phyloP scores from a whole-genome alignment of 345 rosid genomes.

The Melaleuca quinquenervia region DNA sequence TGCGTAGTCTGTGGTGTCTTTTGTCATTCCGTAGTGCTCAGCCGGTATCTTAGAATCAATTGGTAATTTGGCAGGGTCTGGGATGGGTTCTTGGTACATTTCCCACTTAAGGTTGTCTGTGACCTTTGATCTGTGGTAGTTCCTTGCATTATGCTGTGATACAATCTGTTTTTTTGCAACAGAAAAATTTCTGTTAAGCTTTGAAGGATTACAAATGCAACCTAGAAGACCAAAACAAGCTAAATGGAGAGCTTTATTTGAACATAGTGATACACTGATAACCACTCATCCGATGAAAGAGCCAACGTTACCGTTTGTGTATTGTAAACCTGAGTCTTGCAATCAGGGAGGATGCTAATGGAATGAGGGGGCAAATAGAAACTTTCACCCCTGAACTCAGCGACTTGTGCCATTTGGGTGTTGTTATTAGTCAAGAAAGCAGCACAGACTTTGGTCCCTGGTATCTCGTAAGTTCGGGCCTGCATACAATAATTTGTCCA shows the following conservation, averaged over 20 bases:
- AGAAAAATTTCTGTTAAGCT: not conserved
- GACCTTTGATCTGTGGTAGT: conserved; percentile 23
- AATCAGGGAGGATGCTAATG: conserved; percentile 35
- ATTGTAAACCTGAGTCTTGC: conserved; percentile 24
- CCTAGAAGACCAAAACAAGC: not conserved
- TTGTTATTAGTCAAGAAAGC: conserved; percentile 51
- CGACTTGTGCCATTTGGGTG: not conserved
- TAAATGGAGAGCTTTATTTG: not conserved
- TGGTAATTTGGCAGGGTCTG: conserved; percentile 10
- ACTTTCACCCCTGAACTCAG: conserved; percentile 10
- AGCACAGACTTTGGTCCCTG: conserved; percentile 42
- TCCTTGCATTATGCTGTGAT: conserved; percentile 68
- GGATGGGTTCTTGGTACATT: conserved; percentile 37
- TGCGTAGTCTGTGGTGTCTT: conserved; percentile 66
- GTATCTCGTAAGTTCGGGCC: conserved; percentile 48
- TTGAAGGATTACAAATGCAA: not conserved
- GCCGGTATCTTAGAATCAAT: conserved; percentile 11
- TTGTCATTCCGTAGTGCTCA: conserved; percentile 54
- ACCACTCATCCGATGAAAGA: conserved; percentile 1
- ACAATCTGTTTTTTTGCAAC: conserved; percentile 30
- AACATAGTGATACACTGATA: not conserved
- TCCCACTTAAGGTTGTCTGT: conserved; percentile 56
- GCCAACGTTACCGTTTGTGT: conserved; percentile 8
- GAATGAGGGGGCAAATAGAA: conserved; percentile 22
- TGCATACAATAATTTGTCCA: conserved; percentile 7